phyloP scores from a whole-genome alignment of 2,329 filamentous ascomycete species.

The Plectosphaerella cucumerina region DNA sequence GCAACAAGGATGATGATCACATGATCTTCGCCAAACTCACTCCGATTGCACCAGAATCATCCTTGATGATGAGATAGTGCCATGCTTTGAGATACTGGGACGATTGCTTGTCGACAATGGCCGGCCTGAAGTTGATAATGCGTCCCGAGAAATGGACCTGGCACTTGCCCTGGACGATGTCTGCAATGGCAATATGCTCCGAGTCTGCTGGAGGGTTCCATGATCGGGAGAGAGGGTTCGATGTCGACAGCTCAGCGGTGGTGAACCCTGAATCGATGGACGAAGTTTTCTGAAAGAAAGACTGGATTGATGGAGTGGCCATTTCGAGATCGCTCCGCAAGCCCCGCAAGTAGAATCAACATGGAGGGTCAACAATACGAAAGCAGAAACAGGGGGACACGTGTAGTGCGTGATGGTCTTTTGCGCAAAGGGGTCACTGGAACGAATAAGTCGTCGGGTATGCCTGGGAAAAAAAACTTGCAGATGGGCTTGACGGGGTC shows the following conservation, averaged over 20 bases:
- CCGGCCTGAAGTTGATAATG: slow-evolving; percentile 49
- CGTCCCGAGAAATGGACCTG: slow-evolving; percentile 49
- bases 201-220: slow-evolving; percentile 42
- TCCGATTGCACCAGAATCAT: slow-evolving; percentile 49
- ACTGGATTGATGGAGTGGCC: not conserved
- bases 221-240: slow-evolving; percentile 29
- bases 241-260: slow-evolving; percentile 33
- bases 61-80: slow-evolving; percentile 50
- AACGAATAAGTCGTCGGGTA: no score
- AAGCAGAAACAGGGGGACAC: no score
- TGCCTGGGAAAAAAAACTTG: no score
- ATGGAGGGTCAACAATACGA: no score
- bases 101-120: slow-evolving; percentile 22
- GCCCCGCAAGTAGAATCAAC: no score
- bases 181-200: slow-evolving; percentile 39
- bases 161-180: slow-evolving; percentile 43
- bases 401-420: no score
- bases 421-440: no score
- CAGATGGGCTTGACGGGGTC: no score
- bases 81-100: slow-evolving; percentile 40
- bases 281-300: slow-evolving; percentile 9
- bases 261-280: slow-evolving; percentile 59
- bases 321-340: not conserved
- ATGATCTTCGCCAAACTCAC: slow-evolving; percentile 25
- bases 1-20: not conserved